Conservation (phyloP, 2,329 filamentous ascomycete genomes). For the Emergomyces pasteurianus region DNA sequence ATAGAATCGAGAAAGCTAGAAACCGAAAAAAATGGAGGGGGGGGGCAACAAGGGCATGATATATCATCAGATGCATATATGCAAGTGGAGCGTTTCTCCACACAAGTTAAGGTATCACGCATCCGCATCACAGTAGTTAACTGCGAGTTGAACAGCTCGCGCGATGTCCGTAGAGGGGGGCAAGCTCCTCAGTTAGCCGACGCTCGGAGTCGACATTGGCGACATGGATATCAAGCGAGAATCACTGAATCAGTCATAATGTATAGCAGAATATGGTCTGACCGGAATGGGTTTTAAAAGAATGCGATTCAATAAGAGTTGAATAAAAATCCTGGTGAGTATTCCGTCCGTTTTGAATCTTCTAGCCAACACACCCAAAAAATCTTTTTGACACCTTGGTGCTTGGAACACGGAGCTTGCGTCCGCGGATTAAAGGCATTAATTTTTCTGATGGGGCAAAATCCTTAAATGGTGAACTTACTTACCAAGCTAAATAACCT, state of each 20-base stretch:
- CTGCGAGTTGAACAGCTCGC: not conserved
- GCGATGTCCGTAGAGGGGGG: not conserved
- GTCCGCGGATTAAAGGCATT: too few relatives aligned
- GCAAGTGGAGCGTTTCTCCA: not conserved
- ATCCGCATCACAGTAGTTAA: too few relatives aligned
- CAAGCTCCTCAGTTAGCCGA: not conserved
- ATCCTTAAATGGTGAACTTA: too few relatives aligned
- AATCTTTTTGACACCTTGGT: not conserved
- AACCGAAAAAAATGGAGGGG: not conserved
- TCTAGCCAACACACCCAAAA: not conserved
- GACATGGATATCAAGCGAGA: not conserved
- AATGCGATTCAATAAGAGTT: not conserved
- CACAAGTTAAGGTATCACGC: too few relatives aligned
- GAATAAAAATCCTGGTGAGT: not conserved
- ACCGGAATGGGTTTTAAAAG: not conserved
- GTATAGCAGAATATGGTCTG: too few relatives aligned
- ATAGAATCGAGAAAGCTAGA: not conserved
- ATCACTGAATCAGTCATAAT: not conserved
- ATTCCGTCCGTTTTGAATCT: not conserved
- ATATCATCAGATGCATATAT: not conserved
- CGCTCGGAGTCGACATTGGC: not conserved
- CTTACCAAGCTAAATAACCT: not conserved
- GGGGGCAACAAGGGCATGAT: not conserved
- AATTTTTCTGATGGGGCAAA: too few relatives aligned
- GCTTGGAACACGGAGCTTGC: too few relatives aligned